Percentiles rank a stretch among this genome's conserved stretches.
Evolutionary conservation across 1,139 yeast species (phyloP).

Genomic region (Nakaseomyces glabratus): DNA sequence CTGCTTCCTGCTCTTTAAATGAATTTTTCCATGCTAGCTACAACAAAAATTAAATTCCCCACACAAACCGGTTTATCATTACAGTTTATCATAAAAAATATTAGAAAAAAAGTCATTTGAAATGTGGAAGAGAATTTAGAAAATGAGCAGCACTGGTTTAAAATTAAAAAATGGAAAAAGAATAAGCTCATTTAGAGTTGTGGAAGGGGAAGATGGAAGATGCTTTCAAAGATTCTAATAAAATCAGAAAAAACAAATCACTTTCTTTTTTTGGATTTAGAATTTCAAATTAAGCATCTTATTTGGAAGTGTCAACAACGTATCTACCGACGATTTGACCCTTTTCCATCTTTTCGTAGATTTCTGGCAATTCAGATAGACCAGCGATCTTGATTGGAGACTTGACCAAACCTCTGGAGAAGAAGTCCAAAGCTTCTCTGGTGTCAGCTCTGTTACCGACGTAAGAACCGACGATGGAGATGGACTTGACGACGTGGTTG

Average conservation of each 20-base stretch:
- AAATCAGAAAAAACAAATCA: not conserved
- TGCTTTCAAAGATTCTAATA: slow-evolving; percentile 2
- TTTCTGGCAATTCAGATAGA: slow-evolving; percentile 45
- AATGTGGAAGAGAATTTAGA: too few species aligned
- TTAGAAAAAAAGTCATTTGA: too few species aligned
- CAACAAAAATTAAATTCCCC: too few species aligned
- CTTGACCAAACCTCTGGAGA: slow-evolving; percentile 48
- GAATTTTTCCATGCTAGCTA: too few species aligned
- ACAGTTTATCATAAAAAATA: too few species aligned
- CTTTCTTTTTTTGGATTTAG: too few species aligned
- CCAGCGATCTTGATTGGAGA: slow-evolving; percentile 55
- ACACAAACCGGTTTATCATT: too few species aligned
- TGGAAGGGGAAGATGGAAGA: too few species aligned
- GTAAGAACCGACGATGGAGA: slow-evolving; percentile 49
- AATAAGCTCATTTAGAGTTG: too few species aligned
- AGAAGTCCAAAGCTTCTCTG: slow-evolving; percentile 57
- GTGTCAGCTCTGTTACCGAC: slow-evolving; percentile 64
- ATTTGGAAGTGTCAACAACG: slow-evolving; percentile 52
- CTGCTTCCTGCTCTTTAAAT: too few species aligned
- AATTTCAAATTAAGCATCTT: slow-evolving; percentile 19
- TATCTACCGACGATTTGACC: slow-evolving; percentile 57
- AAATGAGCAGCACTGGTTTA: too few species aligned
- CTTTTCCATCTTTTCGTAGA: slow-evolving; percentile 50
- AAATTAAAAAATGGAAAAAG: too few species aligned
- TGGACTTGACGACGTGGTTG: slow-evolving; percentile 46